A percentile compares a stretch with the other conserved stretches of the same genome.
phyloP scores from a whole-genome alignment of 352 stramenopile genomes.

The Phytophthora uliginosa region DNA sequence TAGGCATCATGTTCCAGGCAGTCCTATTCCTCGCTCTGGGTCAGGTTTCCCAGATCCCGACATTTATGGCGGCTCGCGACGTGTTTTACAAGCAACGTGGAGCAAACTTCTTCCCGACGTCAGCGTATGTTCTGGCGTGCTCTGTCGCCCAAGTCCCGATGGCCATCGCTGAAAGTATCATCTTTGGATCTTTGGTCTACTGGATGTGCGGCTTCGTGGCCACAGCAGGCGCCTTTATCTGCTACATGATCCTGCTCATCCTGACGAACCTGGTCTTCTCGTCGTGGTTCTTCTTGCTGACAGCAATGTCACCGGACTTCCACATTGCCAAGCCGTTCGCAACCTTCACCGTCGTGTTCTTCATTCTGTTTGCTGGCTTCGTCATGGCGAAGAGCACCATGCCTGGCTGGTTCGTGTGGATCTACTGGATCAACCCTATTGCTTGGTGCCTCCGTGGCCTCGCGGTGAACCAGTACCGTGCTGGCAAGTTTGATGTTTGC shows the following conservation, averaged over 20 bases:
- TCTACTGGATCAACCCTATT: constrained; percentile 71
- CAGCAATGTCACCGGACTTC: constrained; percentile 37
- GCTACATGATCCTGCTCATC: constrained; percentile 55
- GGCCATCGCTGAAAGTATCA: constrained; percentile 64
- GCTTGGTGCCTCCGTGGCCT: constrained; percentile 48
- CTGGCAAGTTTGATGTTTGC: constrained; percentile 39
- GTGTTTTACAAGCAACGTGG: constrained; percentile 88
- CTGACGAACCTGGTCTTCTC: constrained; percentile 54
- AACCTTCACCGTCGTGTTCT: constrained; percentile 48
- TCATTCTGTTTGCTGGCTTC: constrained; percentile 64
- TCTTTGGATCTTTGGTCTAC: constrained; percentile 87
- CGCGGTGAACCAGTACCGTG: constrained; percentile 47
- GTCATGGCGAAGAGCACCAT: constrained; percentile 57
- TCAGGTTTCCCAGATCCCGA: constrained; percentile 77
- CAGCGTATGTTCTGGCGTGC: constrained; percentile 66
- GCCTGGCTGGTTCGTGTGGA: constrained; percentile 52
- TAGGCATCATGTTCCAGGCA: constrained; percentile 83
- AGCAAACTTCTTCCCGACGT: constrained; percentile 82
- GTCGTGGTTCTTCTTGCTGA: constrained; percentile 63
- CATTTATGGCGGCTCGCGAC: constrained; percentile 68
- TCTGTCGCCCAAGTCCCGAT: constrained; percentile 73
- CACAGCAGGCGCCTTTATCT: constrained; percentile 41
- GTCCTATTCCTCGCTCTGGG: constrained; percentile 83
- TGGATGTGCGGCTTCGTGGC: constrained; percentile 76
- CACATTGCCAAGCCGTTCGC: constrained; percentile 49